Evolutionary conservation across 2,329 filamentous ascomycete genomes (phyloP), one percentile per base, ranked within the genome.

Genomic region (Sclerotinia subarctica): DNA sequence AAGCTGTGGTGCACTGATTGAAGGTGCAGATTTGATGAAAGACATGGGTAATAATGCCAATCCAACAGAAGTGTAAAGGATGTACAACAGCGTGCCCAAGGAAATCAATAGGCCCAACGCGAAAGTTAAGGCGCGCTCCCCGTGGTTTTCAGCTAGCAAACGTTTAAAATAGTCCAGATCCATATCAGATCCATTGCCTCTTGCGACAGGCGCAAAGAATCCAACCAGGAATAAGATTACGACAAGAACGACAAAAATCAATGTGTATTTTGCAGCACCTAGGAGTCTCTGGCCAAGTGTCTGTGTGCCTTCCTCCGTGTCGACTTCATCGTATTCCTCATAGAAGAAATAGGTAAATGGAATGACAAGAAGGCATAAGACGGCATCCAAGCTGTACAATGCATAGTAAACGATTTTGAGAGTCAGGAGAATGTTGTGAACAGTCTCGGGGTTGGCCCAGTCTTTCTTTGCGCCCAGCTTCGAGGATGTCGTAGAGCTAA

Each of bases 281-380:
- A 89, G 90, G 69, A 98, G 85, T 66, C 93, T 86, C 75, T 88
- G 86, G 8, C 83, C 84, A 69, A 90, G 79, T 2, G 90, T 90
- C 77, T 94, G 89, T 42, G 86, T 88, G 44, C 92, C 91, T 70
- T 92, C 87, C 74, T 96, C 92, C 46, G 90, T 85, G 70, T 93
- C 93, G 26, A 94, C 89, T 80, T 97, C 93, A 75, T 97, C 94
- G 73, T 96, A 96, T 79, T 98, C 95, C 78, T 99, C 95, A 76
- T 96, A 95, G 88, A 91, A 97, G 78, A 99, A 99, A 82, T 99
- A 99, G 59, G 94, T 90, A 77, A 99, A 99, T 0, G 95, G 95
- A 26, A 98, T 90, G 56, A 97, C 86, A 24, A 98, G 78, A 57
- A 99, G 83, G 76, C 95, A 99, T 15, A 99, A 86, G 7, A 97